Evolutionary conservation across 495 filamentous ascomycete genomes (phyloP).

Genomic region (Beverwykella pulmonaria): DNA sequence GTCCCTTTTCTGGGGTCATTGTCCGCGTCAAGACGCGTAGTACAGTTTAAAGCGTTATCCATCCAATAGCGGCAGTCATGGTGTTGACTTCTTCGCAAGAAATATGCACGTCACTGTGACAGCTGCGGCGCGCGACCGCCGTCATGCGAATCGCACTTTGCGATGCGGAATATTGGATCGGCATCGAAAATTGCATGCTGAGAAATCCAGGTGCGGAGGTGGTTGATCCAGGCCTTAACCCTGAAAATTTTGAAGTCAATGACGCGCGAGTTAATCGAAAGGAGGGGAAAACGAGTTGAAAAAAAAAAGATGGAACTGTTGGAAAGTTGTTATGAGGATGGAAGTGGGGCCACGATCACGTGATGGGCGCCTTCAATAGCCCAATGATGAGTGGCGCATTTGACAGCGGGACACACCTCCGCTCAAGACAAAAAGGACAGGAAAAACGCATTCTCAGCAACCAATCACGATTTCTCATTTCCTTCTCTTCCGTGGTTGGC

Average conservation of each 20-base stretch:
- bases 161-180: neutral
- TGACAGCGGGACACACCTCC: too few relatives aligned
- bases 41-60: neutral
- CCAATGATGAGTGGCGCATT: too few relatives aligned
- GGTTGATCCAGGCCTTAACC: too few relatives aligned
- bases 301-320: too few relatives aligned
- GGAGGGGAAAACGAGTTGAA: neutral
- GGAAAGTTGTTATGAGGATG: too few relatives aligned
- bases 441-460: too few relatives aligned
- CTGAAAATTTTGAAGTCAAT: neutral
- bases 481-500: too few relatives aligned
- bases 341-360: too few relatives aligned
- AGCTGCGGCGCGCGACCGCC: neutral
- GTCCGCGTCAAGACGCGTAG: neutral
- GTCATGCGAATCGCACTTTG: neutral
- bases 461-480: too few relatives aligned
- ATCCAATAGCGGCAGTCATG: constrained; percentile 2
- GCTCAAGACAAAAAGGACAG: too few relatives aligned
- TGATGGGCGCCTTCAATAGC: too few relatives aligned
- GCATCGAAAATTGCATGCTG: neutral
- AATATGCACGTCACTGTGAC: neutral
- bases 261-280: neutral
- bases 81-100: neutral
- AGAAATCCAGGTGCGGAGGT: neutral
- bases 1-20: neutral